These are phyloP conservation scores for Solanum okadae DNA, from an alignment of 257 asterid genomes.

Conservation along the genomic window DNA sequence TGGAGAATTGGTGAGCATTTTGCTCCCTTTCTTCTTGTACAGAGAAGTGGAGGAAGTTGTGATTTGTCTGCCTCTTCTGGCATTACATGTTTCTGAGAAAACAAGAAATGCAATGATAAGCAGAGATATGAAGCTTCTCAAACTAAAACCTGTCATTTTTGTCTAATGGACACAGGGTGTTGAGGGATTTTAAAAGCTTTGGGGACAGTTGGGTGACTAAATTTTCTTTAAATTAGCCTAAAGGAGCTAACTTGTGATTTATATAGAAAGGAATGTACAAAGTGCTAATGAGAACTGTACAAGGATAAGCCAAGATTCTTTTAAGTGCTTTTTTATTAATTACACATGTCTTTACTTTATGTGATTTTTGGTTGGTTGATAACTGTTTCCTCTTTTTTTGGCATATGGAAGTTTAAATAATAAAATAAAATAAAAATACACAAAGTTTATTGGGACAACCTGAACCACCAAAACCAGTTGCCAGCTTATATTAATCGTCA, in stretches of 20 bases:
- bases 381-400: conserved; percentile 11
- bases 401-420: neutral
- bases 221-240: neutral
- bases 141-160: conserved; percentile 35
- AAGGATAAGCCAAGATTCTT: conserved; percentile 9
- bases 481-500: neutral
- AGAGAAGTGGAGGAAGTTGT: conserved; percentile 24
- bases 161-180: neutral
- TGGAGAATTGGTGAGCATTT: neutral
- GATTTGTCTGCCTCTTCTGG: conserved; percentile 43
- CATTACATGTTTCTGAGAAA: conserved; percentile 50
- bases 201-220: neutral
- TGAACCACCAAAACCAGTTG: neutral
- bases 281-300: neutral
- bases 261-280: conserved; percentile 27
- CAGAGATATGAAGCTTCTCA: conserved; percentile 34
- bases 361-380: conserved; percentile 24
- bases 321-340: conserved; percentile 17
- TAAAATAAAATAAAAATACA: neutral
- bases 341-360: conserved; percentile 20
- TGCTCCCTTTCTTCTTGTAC: conserved; percentile 46
- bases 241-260: conserved; percentile 25
- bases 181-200: neutral
- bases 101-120: conserved; percentile 28
- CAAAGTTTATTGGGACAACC: neutral